Base-by-base conservation (phyloP, 2,329 filamentous ascomycete species). In the Emericellopsis cladophorae region DNA sequence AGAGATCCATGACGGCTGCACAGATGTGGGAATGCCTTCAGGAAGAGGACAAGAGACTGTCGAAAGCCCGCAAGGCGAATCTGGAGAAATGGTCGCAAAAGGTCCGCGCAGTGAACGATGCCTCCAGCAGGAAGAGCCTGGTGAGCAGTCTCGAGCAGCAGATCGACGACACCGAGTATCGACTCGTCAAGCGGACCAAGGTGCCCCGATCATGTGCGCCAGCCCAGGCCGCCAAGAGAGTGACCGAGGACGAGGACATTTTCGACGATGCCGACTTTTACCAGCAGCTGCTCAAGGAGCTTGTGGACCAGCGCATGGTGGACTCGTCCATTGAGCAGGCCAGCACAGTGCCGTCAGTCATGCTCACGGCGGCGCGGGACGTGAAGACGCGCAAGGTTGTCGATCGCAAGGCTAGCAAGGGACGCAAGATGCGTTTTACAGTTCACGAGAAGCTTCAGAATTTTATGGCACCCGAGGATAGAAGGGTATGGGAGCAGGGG, bases 221-320 rank as follows among this genome's bases (percentile, higher is more conserved):
- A 0, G 62, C 76, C 0, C 84, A 90, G 51, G 71, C 72, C 1
- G 69, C 70, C 24, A 64, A 63, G 47, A 74, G 75, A 53, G 53
- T 78, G 21, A 60, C 64, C 9, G 72, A 81, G 49, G 78, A 80
- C 52, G 57, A 60, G 1, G 62, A 68, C 16, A 79, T 95, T 49
- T 98, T 92, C 65, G 90, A 96, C 56, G 92, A 98, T 52, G 86
- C 85, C 10, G 81, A 93, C 56, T 95, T 96, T 60, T 98, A 98
- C 64, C 87, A 94, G 57, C 67, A 92, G 12, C 74, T 98, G 2
- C 76, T 98, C 23, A 93, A 95, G 58, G 87, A 95, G 54, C 78
- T 98, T 2, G 83, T 98, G 9, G 87, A 95, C 55, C 86, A 93
- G 57, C 82, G 90, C 44, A 84, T 84, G 50, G 72, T 79, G 1